Base-by-base conservation (phyloP, 2,329 filamentous ascomycete species). In the Diplodia seriata region DNA sequence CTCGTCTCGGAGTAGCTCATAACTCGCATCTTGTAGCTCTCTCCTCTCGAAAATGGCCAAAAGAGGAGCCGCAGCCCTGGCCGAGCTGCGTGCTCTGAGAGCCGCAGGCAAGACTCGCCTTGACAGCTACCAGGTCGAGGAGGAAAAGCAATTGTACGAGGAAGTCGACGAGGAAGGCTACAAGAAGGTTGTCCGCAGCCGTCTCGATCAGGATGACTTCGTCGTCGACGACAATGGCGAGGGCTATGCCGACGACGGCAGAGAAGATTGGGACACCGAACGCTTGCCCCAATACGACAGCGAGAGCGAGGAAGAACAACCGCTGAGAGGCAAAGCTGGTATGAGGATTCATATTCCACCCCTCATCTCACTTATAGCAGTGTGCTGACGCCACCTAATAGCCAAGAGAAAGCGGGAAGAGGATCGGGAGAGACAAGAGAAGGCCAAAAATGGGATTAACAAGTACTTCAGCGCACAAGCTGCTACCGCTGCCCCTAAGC, bases 171-270 rank as follows among this genome's bases (percentile, higher is more conserved):
- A 99, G 75, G 94, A 95, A 75, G 91, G 92, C 63, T 99, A 70
- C 85, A 97, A 97, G 83, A 96, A 96, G 78, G 90, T 98, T 72
- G 93, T 99, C 15, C 88, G 95, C 51, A 89, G 90, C 67, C 90
- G 95, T 56, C 85, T 99, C 63, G 92, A 98, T 76, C 86, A 97
- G 75, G 95, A 99, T 74, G 95, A 99, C 81, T 99, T 99, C 75
- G 94, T 99, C 64, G 94, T 99, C 69, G 95, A 98, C 82, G 95
- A 99, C 82, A 97, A 97, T 82, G 94, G 94, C 75, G 93, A 94
- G 77, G 94, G 95, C 47, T 99, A 99, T 76, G 94, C 93, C 72
- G 94, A 98, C 77, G 95, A 98, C 76, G 95, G 95, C 69, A 90
- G 95, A 81, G 95, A 98, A 70, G 78, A 80, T 56, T 80, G 78